Evolutionary conservation across 371 early-diverging fungal species (phyloP).

Genomic region (Lichtheimia ramosa): DNA sequence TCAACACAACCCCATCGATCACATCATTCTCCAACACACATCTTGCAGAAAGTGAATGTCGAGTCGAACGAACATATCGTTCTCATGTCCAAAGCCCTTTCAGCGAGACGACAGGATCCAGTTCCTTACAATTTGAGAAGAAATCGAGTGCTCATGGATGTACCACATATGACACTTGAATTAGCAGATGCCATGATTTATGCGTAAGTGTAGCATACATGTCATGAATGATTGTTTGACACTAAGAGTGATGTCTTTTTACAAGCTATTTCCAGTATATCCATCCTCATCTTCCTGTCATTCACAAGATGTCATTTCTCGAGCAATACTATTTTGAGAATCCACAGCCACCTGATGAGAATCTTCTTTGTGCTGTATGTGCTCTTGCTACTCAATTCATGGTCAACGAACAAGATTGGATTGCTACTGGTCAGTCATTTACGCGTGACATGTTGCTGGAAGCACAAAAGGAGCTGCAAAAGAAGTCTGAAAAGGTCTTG

Average conservation of each 20-base stretch:
- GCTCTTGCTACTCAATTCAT: slow-evolving; percentile 20
- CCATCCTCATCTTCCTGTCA: slow-evolving; percentile 28
- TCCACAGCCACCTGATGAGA: slow-evolving; percentile 31
- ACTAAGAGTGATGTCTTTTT: not conserved
- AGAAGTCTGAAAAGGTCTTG: slow-evolving; percentile 22
- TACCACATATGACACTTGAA: slow-evolving; percentile 27
- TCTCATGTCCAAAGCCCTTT: not conserved
- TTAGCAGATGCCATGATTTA: slow-evolving; percentile 30
- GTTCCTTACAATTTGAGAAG: too few species aligned
- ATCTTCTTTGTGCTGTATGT: slow-evolving; percentile 30
- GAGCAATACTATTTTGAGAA: slow-evolving; percentile 40
- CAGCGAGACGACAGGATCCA: slow-evolving; percentile 23
- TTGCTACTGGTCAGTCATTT: not conserved
- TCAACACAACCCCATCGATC: too few species aligned
- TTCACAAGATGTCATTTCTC: slow-evolving; percentile 40
- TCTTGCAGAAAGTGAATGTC: slow-evolving; percentile 35
- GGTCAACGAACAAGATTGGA: slow-evolving; percentile 5
- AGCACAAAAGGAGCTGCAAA: slow-evolving; percentile 11
- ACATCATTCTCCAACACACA: too few species aligned
- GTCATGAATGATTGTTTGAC: not conserved
- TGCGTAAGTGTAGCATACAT: slow-evolving; percentile 18
- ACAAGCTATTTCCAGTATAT: slow-evolving; percentile 35
- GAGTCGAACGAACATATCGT: slow-evolving; percentile 40
- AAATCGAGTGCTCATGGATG: slow-evolving; percentile 13
- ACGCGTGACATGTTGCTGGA: slow-evolving; percentile 6